Evolutionary conservation across 495 filamentous ascomycete species (phyloP).

Genomic region (Aspergillus baeticus): DNA sequence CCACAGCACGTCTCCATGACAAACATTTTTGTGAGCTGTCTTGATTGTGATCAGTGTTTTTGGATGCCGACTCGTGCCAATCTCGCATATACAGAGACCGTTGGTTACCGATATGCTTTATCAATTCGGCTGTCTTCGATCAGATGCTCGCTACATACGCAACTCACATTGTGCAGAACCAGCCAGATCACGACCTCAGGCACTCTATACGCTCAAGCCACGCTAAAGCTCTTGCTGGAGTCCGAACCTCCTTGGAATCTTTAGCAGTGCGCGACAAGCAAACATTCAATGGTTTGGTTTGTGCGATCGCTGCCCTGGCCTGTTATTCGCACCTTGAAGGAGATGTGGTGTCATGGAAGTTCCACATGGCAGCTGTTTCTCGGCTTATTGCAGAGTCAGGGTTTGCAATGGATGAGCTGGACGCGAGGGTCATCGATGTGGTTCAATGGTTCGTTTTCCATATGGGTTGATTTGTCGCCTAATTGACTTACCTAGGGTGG

Average conservation of each 20-base stretch:
- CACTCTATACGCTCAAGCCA: neutral
- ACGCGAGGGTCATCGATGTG: neutral
- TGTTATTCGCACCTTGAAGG: neutral
- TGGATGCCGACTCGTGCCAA: neutral
- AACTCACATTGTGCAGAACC: neutral
- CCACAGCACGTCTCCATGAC: neutral
- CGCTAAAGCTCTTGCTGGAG: neutral
- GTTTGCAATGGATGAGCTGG: neutral
- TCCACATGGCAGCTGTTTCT: neutral
- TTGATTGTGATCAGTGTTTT: neutral
- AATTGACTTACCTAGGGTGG: neutral
- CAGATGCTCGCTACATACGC: neutral
- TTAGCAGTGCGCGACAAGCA: neutral
- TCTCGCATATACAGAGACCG: neutral
- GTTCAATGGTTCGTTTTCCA: neutral
- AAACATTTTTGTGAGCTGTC: neutral
- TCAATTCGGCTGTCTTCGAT: neutral
- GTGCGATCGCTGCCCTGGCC: neutral
- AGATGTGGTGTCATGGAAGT: neutral
- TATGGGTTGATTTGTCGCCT: neutral
- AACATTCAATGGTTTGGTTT: neutral
- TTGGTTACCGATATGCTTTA: neutral
- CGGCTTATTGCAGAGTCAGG: neutral
- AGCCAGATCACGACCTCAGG: neutral
- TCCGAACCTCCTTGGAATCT: neutral